Percentiles rank a stretch among this genome's conserved stretches.
These are phyloP conservation scores for Trichoderma endophyticum DNA, from an alignment of 2,329 filamentous ascomycete species.

Conservation along the genomic window DNA sequence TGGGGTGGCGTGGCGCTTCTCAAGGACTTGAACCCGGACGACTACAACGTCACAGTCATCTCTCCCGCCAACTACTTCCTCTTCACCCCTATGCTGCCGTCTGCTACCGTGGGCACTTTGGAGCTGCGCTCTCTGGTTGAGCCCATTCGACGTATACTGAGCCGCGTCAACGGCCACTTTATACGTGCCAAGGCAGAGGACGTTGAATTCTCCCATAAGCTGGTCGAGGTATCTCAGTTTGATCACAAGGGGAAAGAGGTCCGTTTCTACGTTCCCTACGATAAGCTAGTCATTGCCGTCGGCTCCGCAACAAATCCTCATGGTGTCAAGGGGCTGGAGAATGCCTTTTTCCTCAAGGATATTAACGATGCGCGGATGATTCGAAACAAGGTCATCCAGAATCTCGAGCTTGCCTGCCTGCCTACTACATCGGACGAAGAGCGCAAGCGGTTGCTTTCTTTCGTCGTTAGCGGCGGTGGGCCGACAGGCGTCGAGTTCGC, in stretches of 20 bases:
- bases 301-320: conserved; percentile 92
- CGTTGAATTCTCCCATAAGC: conserved; percentile 85
- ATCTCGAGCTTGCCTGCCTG: conserved; percentile 87
- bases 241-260: conserved; percentile 69
- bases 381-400: conserved; percentile 81
- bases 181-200: conserved; percentile 82
- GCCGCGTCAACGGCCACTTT: conserved; percentile 79
- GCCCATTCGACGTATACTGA: conserved; percentile 81
- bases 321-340: conserved; percentile 88
- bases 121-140: conserved; percentile 90
- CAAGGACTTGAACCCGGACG: conserved; percentile 83
- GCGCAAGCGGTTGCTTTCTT: conserved; percentile 81
- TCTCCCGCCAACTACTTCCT: conserved; percentile 96
- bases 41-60: conserved; percentile 94
- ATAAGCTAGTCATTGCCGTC: conserved; percentile 90
- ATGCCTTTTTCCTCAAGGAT: conserved; percentile 93
- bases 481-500: conserved; percentile 98
- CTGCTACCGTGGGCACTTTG: conserved; percentile 91
- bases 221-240: conserved; percentile 79
- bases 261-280: conserved; percentile 92
- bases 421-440: conserved; percentile 89
- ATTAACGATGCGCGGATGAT: conserved; percentile 90
- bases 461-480: conserved; percentile 92
- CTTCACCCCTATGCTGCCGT: conserved; percentile 97
- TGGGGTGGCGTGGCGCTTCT: conserved; percentile 93